Base-by-base conservation (phyloP, 2,329 filamentous ascomycete genomes). In the Drechslerella stenobrocha region DNA sequence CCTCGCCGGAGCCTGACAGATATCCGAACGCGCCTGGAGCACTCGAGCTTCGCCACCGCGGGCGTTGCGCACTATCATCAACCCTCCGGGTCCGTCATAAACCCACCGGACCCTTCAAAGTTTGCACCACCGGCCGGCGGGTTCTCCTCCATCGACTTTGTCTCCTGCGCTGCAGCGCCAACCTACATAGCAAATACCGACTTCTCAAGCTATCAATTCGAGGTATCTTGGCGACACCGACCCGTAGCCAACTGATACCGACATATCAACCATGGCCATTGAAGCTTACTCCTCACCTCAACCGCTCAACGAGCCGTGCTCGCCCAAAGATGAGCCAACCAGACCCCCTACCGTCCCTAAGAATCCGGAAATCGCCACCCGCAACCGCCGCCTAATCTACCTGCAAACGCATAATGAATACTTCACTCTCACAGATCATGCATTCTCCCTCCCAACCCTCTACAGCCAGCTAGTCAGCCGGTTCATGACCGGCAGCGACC, bases 391-490 rank as follows among this genome's bases (percentile, higher is more conserved):
- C 20, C 22, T 66, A 18, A 58, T 66, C 46, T 66, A 66, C 45
- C 61, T 66, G 15, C 61, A 59, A 46, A 66, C 30, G 22, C 47
- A 66, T 44, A 53, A 66, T 18, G 61, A 59, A 22, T 66, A 66
- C 32, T 66, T 58, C 28, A 58, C 61, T 28, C 28, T 35, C 26
- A 50, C 61, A 2, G 61, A 66, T 20, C 61, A 66, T 28, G 61
- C 61, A 20, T 66, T 66, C 56, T 66, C 61, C 9, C 34, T 66
- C 23, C 61, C 61, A 11, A 66, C 61, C 22, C 28, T 66, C 22
- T 66, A 66, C 51, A 37, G 55, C 40, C 61, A 66, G 50, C 37
- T 66, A n/a, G 53, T 66, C 48, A 45, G 61, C 34, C 52, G 61
- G 7, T 66, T 66, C 37, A 58, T 66, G 61, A 59, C 40, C 22